Conservation (phyloP, 306 rosid genomes). For the Luffa acutangula region DNA sequence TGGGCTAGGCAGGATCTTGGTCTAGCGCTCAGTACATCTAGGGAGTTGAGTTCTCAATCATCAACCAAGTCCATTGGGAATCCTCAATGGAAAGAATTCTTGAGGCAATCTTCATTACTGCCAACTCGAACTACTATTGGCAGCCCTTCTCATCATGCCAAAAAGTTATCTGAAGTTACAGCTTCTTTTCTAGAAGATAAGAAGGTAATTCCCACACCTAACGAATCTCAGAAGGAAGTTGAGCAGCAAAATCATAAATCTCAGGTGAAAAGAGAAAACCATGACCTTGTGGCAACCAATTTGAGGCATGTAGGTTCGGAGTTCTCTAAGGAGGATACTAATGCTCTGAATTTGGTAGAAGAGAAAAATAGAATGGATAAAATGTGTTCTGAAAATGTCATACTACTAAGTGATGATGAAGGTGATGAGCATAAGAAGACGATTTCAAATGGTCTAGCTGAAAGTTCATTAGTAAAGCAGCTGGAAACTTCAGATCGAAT, state of each 20-base stretch:
- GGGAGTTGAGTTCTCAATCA: slow-evolving; percentile 30
- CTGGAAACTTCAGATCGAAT: slow-evolving; percentile 22
- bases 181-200: slow-evolving; percentile 17
- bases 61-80: slow-evolving; percentile 23
- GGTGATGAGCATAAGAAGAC: slow-evolving; percentile 37
- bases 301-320: slow-evolving; percentile 25
- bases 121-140: slow-evolving; percentile 21
- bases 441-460: slow-evolving; percentile 29
- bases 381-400: slow-evolving; percentile 29
- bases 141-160: slow-evolving; percentile 23
- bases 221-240: slow-evolving; percentile 15
- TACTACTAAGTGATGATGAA: slow-evolving; percentile 80
- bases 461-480: slow-evolving; percentile 15
- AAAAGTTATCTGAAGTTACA: slow-evolving; percentile 25
- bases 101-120: slow-evolving; percentile 21
- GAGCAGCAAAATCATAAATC: slow-evolving; percentile 18
- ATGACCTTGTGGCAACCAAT: slow-evolving; percentile 21
- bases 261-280: slow-evolving; percentile 28
- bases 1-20: slow-evolving; percentile 98
- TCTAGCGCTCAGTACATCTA: slow-evolving; percentile 57
- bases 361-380: slow-evolving; percentile 32
- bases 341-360: slow-evolving; percentile 19
- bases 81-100: slow-evolving; percentile 25
- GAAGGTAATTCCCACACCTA: slow-evolving; percentile 11
- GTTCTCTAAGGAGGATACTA: slow-evolving; percentile 41